Conservation (phyloP, 2,329 filamentous ascomycete genomes). For the Uncinocarpus reesii region DNA sequence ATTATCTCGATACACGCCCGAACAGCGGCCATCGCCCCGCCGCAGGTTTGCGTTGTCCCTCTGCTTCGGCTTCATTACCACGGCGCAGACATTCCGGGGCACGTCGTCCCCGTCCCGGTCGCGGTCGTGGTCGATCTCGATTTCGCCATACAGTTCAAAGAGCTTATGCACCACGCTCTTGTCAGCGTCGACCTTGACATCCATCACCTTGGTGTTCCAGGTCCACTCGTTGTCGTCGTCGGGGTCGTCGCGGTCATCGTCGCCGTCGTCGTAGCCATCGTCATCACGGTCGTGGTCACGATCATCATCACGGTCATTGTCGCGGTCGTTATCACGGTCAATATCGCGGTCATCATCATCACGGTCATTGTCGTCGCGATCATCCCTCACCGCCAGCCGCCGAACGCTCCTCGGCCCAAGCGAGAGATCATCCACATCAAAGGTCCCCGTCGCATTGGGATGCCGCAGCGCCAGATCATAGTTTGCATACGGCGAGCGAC, state of each 20-base stretch:
- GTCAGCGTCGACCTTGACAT: background rate
- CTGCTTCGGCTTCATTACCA: conserved; percentile 5
- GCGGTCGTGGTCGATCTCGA: conserved; percentile 1
- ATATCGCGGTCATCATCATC: background rate
- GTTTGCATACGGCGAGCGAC: background rate
- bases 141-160: conserved; percentile 5
- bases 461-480: background rate
- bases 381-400: background rate
- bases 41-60: background rate
- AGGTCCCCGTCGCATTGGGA: background rate
- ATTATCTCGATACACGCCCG: background rate
- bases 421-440: background rate
- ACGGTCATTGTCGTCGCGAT: background rate
- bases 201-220: background rate
- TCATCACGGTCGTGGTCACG: background rate
- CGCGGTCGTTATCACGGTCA: background rate
- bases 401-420: background rate
- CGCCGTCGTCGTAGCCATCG: background rate
- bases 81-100: conserved; percentile 10
- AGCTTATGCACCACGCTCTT: conserved; percentile 1
- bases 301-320: background rate
- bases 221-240: background rate
- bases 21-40: background rate
- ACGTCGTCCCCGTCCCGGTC: background rate
- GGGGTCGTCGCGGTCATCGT: background rate